Evolutionary conservation across 805 yeast genomes (phyloP).

Genomic region (Candida pseudofarinosa): DNA sequence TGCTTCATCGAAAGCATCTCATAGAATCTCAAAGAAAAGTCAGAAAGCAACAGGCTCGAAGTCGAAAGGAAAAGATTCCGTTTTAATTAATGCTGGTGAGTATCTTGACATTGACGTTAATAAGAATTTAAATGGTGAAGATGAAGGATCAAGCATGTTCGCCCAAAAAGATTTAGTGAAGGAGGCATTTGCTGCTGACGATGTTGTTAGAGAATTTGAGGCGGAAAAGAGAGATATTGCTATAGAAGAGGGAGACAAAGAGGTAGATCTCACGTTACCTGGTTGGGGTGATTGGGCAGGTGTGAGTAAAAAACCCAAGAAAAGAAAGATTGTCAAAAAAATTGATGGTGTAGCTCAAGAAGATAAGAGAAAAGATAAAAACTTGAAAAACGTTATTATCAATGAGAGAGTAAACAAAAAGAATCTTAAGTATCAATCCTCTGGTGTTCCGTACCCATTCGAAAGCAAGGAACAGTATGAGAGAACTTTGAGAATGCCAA

Average conservation of each 20-base stretch:
- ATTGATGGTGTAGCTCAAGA: constrained; percentile 71
- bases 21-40: constrained; percentile 33
- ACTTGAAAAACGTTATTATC: constrained; percentile 76
- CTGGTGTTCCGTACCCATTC: constrained; percentile 91
- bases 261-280: constrained; percentile 80
- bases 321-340: constrained; percentile 63
- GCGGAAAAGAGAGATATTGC: constrained; percentile 65
- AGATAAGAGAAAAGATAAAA: constrained; percentile 74
- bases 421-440: constrained; percentile 78
- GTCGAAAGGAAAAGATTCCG: neutral
- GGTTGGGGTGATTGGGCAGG: constrained; percentile 99
- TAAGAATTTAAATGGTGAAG: constrained; percentile 31
- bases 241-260: constrained; percentile 81
- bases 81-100: constrained; percentile 38
- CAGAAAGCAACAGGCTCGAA: constrained; percentile 24
- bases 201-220: constrained; percentile 78
- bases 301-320: constrained; percentile 38
- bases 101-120: constrained; percentile 39
- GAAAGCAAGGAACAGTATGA: constrained; percentile 94
- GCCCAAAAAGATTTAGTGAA: constrained; percentile 77
- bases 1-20: constrained; percentile 34
- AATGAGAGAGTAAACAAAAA: constrained; percentile 85
- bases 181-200: constrained; percentile 97
- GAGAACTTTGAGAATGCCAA: constrained; percentile 88
- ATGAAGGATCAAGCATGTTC: constrained; percentile 48